Base-by-base conservation (phyloP, 331 rosid species). In the Phaseolus coccineus region DNA sequence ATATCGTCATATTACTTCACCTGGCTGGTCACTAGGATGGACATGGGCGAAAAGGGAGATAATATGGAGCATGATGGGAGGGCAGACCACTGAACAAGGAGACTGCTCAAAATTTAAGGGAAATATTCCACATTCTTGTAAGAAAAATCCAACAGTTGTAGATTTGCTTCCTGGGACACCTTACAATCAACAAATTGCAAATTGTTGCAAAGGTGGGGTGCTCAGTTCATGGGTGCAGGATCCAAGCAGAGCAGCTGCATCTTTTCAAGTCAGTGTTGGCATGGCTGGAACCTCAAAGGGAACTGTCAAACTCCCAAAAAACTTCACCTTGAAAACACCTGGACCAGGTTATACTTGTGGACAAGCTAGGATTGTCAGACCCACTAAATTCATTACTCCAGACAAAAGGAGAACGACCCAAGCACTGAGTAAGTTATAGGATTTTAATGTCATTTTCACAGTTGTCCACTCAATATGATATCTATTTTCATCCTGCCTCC, bases 191-290 rank as follows among this genome's bases (percentile, higher is more conserved):
- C 97, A 91, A 84, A 47, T 83, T 40, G 81, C 92, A 19, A 93
- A 93, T 85, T 93, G 98, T 82, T 91, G 98, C 88, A 91, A 84
- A 85, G 98, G 96, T 3, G 97, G 98, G 9, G 92, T 93, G 37
- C 94, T 91, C 46, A 85, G 66, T 66, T 88, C 98, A 19, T 90
- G 83, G 91, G 86, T 24, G 15, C 97, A 91, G 82, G 94, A 93
- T 80, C 87, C 96, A 30, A 68, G 58, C 64, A 85, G 81, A 27
- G 87, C 94, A 14, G 92, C 53, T 2, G 80, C 87, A 16, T 81
- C 97, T 37, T 93, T 93, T 88, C 98, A 91, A 84, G 67, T 91
- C 15, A 86, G 85, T 19, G 92, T 93, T 24, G 97, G 97, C 76
- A 50, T 71, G 0, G 88, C 97, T 5, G 98, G 98, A 71, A 91